These are phyloP conservation scores for Penicillium sp. DNA, from an alignment of 2,329 filamentous ascomycete species.

Conservation along the genomic window DNA sequence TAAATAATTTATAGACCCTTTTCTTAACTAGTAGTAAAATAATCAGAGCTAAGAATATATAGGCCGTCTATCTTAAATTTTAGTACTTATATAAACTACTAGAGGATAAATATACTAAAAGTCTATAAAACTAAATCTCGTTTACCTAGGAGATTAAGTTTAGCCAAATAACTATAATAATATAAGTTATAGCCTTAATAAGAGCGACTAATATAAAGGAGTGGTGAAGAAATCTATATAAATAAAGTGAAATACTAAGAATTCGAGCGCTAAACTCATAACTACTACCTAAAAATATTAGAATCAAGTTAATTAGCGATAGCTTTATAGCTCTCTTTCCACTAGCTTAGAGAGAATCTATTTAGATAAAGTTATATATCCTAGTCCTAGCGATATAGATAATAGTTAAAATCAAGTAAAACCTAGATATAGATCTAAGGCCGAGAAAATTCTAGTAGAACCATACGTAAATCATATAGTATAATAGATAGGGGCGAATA, in stretches of 20 bases:
- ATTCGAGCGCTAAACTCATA: conserved; percentile 15
- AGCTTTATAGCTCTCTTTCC: conserved; percentile 11
- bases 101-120: conserved; percentile 9
- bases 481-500: conserved; percentile 10
- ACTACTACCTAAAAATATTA: conserved; percentile 13
- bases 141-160: conserved; percentile 6
- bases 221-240: conserved; percentile 15
- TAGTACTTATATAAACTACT: not conserved
- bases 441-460: conserved; percentile 13
- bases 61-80: not conserved
- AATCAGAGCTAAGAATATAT: conserved; percentile 12
- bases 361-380: conserved; percentile 12
- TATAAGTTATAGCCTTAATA: conserved; percentile 12
- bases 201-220: conserved; percentile 8
- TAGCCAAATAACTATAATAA: conserved; percentile 7
- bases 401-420: not conserved
- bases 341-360: conserved; percentile 8
- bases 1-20: conserved; percentile 19
- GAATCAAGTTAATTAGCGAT: conserved; percentile 16
- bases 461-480: conserved; percentile 5
- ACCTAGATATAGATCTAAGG: not conserved
- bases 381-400: conserved; percentile 2
- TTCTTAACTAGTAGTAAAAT: conserved; percentile 17
- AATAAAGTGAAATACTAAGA: conserved; percentile 13
- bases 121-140: conserved; percentile 11